Base-by-base conservation (phyloP, 1,139 yeast genomes). In the Hansenula lynferdii region DNA sequence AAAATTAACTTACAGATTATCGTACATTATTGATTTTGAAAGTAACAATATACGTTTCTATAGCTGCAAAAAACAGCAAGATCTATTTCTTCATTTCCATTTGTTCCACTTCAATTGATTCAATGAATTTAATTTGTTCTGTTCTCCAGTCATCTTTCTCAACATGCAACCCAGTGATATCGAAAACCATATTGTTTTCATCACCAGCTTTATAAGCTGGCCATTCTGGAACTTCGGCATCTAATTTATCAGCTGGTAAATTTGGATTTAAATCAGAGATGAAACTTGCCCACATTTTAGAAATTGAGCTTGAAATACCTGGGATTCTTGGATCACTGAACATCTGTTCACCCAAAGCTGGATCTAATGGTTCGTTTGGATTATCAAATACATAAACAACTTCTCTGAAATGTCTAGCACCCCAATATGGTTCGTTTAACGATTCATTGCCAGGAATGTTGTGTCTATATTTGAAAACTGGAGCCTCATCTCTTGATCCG, bases 301-400 rank as follows among this genome's bases (percentile, higher is more conserved):
- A 37, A 6, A 43, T 38, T 4, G 35, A 17, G 26, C 36, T 28
- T 4, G 48, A 36, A 12, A 43, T 30, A 25, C 35, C 28, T 8
- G 39, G 37, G 23, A 38, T 27, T 19, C 42, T 38, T 12, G 34
- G 29, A 29, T 43, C 43, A 10, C 32, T 18, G 32, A 40, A 32
- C 47, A 48, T 44, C 11, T 34, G 33, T 15, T 33, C 36, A 14
- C 49, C 49, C 17, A 48, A 37, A 4, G 34, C 21, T 12, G 40
- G 17, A 6, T 41, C 44, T 8, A 28, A 27, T n/a, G 37, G 34
- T 7, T 43, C 24, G 15, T 37, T 20, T 24, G 40, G 34, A 35
- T 51, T 53, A 40, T 47, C 42, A 28, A 53, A 52, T 8, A 49
- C 53, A 34, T 48, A 53, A 2, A 46, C 50, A 15, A 53, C 50